A percentile compares a stretch with the other conserved stretches of the same genome.
These are phyloP conservation scores for Afroboletus lepidellus DNA, from an alignment of 1,284 basidiomycete species.

Conservation along the genomic window DNA sequence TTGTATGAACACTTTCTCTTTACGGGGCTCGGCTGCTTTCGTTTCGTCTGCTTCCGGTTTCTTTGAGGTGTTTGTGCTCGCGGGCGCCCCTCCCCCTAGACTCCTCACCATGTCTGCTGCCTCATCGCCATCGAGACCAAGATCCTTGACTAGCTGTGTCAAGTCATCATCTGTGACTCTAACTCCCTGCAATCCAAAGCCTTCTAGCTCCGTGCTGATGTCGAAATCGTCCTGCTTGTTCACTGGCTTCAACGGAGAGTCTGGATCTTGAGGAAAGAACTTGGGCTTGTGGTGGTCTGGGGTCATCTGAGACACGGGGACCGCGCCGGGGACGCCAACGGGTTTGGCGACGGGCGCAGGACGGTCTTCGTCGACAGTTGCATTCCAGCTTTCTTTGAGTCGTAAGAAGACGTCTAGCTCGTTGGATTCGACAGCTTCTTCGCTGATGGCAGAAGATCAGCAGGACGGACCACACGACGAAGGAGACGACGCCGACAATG, in stretches of 20 bases:
- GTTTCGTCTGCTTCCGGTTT: not conserved
- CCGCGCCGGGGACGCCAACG: constrained; percentile 75
- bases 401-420: constrained; percentile 70
- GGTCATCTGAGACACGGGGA: constrained; percentile 73
- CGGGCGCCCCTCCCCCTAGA: constrained; percentile 34
- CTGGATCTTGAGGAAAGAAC: constrained; percentile 48
- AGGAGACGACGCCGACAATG: constrained; percentile 45
- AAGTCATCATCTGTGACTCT: constrained; percentile 75
- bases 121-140: constrained; percentile 71
- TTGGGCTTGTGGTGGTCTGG: constrained; percentile 64
- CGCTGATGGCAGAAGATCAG: constrained; percentile 42
- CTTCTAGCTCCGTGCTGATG: constrained; percentile 60
- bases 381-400: constrained; percentile 66
- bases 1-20: constrained; percentile 5
- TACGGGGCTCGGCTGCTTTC: not conserved
- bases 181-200: constrained; percentile 71
- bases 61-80: constrained; percentile 8
- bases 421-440: constrained; percentile 76
- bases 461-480: constrained; percentile 9
- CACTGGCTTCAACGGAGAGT: constrained; percentile 50
- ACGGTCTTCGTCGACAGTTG: constrained; percentile 53
- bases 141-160: constrained; percentile 61
- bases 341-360: constrained; percentile 51
- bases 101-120: constrained; percentile 68
- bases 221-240: constrained; percentile 60